Evolutionary conservation across 164 flowering plant species (phyloP), one percentile per base, ranked within the genome.

Genomic region (Amborella trichopoda): DNA sequence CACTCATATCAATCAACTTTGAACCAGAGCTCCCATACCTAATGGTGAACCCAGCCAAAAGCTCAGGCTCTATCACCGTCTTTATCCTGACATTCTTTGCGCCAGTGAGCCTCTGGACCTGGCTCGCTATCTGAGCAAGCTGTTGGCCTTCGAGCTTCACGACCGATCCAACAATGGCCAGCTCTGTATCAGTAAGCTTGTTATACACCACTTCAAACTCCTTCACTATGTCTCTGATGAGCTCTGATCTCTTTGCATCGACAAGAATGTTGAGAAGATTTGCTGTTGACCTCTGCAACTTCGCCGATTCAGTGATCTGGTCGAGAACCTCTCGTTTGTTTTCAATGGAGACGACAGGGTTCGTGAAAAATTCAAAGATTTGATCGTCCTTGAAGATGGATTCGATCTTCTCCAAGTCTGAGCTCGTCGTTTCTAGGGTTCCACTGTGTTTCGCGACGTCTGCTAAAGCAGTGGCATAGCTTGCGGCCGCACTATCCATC

Each of bases 1-100:
- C 95, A 56, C 98, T 90, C 95, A 90, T 69, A 48, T 86, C 95
- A 40, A 90, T 76, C 63, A 90, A 40, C 53, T 80, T 90, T 11
- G 98, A 90, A 6, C 82, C 85, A 0, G 71, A 40, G 46, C 49
- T 67, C 4, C 97, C 97, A 54, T 77, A 90, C 73, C 84, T 61
- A 23, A 90, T 63, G 1, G 94, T 90, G 65, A 90, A 83, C 4
- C 97, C 97, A 2, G 97, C 97, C 9, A 90, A 78, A 36, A 90
- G 56, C 8, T 81, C 69, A 32, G 83, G 80, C 52, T 85, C 94
- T 22, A 83, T 74, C 54, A 44, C 69, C 17, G 86, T 90, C 69
- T 81, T 83, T 55, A 90, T 75, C 70, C 95, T 68, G 52, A 90
- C 94, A 46, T 90, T 86, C 81, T 81, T 77, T 14, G 86, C 79